Base-by-base conservation (phyloP, 225 moss, liverwort and hornwort species). In the Climacium dendroides region DNA sequence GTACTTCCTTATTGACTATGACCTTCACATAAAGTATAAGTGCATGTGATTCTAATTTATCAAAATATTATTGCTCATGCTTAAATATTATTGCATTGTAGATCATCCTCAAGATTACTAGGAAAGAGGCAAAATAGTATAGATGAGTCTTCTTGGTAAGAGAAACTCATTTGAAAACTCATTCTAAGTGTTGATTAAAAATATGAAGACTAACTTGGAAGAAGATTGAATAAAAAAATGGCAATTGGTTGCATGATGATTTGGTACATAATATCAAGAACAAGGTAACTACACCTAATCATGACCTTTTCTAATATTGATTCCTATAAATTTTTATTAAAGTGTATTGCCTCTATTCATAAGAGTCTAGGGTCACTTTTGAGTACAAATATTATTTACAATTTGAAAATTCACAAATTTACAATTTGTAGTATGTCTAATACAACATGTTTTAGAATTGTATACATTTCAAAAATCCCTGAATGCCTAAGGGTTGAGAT, bases 301-400 rank as follows among this genome's bases (percentile, higher is more conserved):
- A 10, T 47, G 18, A 6, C 10, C 16, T 6, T 19, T 48, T 47
- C 29, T 47, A 28, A 11, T 73, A 47, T 19, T 0, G 0, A 19
- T 73, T 13, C 18, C 19, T 47, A 11, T 2, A 66, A 66, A 37
- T 10, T 35, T 35, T 43, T 71, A 11, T 13, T 8, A 28, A 45
- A 28, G 28, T 28, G 3, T 10, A 45, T 28, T 72, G 10, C 28
- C 9, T 45, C 10, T 72, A 5, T 72, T 72, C 4, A 29, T 28
- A 3, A 72, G 10, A 45, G 5, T 5, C 10, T 29, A 5, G 3
- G 45, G 6, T 3, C 0, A 0, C 10, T 28, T 71, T 43, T 10
- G 9, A 43, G 0, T 16, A 3, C 9, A 71, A 1, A 6, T 28
- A 16, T 28, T 15, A 26, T 71, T 43, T 43, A 8, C 0, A 28